A percentile compares a stretch with the other conserved stretches of the same genome.
Conservation (phyloP, 495 filamentous ascomycete genomes). For the Aspergillus steynii region DNA sequence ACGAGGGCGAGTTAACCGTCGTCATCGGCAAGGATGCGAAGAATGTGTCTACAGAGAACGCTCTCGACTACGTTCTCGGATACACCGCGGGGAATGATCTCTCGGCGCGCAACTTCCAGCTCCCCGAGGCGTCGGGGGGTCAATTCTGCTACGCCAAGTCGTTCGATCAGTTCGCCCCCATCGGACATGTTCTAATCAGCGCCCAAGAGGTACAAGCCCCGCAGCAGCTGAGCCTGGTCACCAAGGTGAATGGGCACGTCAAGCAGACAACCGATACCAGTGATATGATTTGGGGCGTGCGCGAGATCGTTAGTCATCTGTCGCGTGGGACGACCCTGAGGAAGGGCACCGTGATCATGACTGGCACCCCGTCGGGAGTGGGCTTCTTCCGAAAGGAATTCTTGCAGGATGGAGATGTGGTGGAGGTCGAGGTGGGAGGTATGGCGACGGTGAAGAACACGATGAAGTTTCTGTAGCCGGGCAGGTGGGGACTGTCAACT, state of each 20-base stretch:
- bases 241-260: constrained; percentile 61
- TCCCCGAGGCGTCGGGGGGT: constrained; percentile 59
- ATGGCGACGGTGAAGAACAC: constrained; percentile 39
- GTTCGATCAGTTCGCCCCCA: constrained; percentile 77
- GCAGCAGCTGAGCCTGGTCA: constrained; percentile 56
- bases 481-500: too few relatives aligned
- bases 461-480: constrained; percentile 2
- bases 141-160: constrained; percentile 76
- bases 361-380: constrained; percentile 57
- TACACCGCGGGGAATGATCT: constrained; percentile 75
- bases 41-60: constrained; percentile 60
- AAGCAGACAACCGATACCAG: constrained; percentile 64
- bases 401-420: constrained; percentile 52
- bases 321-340: constrained; percentile 68
- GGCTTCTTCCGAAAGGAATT: constrained; percentile 43
- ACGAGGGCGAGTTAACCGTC: constrained; percentile 71
- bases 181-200: constrained; percentile 67
- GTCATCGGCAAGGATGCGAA: constrained; percentile 62
- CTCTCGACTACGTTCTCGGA: constrained; percentile 68
- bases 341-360: constrained; percentile 72
- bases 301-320: constrained; percentile 64
- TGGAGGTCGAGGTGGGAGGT: constrained; percentile 48
- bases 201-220: constrained; percentile 53
- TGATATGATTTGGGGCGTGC: constrained; percentile 73
- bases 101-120: constrained; percentile 70